These are phyloP conservation scores for Kodamaea kaohsiungensis DNA, from an alignment of 805 yeast species.

Conservation along the genomic window DNA sequence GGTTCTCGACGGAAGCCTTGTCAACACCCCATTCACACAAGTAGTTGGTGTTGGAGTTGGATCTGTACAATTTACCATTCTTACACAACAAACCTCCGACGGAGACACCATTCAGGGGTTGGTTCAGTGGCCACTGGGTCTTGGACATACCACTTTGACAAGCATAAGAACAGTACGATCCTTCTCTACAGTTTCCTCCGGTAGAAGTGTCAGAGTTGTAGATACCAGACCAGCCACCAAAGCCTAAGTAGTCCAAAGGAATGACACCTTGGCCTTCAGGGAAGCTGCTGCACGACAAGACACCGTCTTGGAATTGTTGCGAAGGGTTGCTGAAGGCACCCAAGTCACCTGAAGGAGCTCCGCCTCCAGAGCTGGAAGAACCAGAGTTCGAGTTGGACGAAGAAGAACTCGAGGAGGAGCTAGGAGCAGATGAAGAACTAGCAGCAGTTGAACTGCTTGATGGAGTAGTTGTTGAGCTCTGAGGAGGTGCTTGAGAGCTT, in stretches of 20 bases:
- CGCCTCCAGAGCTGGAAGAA: constrained; percentile 19
- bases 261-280: constrained; percentile 86
- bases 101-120: constrained; percentile 87
- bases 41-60: constrained; percentile 64
- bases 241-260: constrained; percentile 66
- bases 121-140: constrained; percentile 86
- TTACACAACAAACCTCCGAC: constrained; percentile 92
- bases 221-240: constrained; percentile 85
- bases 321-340: constrained; percentile 56
- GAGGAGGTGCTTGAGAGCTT: neutral
- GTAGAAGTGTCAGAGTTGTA: constrained; percentile 59
- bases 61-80: constrained; percentile 78
- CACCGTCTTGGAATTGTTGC: constrained; percentile 71
- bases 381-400: constrained; percentile 15
- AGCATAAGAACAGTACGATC: constrained; percentile 92
- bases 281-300: constrained; percentile 62
- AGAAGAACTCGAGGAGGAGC: constrained; percentile 19
- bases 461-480: too few relatives aligned
- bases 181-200: constrained; percentile 77
- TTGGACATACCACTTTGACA: constrained; percentile 81
- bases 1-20: constrained; percentile 66
- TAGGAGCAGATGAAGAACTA: neutral
- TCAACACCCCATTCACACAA: constrained; percentile 88
- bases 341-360: constrained; percentile 54
- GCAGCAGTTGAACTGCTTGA: neutral